A percentile compares a stretch with the other conserved stretches of the same genome.
Evolutionary conservation across 2,329 filamentous ascomycete genomes (phyloP).

Genomic region (Trichoderma atroviride): DNA sequence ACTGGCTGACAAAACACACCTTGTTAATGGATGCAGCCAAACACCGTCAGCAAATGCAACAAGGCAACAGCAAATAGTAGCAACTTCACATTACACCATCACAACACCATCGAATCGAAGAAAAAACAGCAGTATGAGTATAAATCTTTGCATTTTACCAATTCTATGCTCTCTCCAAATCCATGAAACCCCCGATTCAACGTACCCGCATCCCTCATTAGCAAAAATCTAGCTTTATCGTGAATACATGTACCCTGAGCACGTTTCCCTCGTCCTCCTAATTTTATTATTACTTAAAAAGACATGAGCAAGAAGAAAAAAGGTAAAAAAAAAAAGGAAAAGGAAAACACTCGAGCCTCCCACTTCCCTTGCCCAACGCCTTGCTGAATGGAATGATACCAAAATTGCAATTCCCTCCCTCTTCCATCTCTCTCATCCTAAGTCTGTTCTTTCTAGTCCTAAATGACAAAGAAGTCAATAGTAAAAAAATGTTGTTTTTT

Average conservation of each 20-base stretch:
- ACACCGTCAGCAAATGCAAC: too few relatives aligned
- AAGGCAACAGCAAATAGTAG: too few relatives aligned
- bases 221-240: neutral
- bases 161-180: constrained; percentile 9
- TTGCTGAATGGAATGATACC: constrained; percentile 21
- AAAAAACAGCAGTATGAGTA: neutral
- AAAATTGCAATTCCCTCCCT: neutral
- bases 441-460: neutral
- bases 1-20: too few relatives aligned
- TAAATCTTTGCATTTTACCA: constrained; percentile 11
- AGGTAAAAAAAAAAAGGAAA: neutral
- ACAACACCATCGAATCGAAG: neutral
- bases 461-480: neutral
- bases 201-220: constrained; percentile 16
- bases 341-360: neutral
- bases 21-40: too few relatives aligned
- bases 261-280: neutral
- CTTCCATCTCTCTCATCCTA: neutral
- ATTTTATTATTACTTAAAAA: neutral
- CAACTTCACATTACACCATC: too few relatives aligned
- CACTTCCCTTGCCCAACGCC: constrained; percentile 1
- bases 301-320: neutral
- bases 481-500: neutral
- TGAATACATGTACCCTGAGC: neutral
- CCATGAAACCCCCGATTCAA: neutral